phyloP scores from a whole-genome alignment of 176 grass and related monocot species.

The Rhynchospora tenuis region DNA sequence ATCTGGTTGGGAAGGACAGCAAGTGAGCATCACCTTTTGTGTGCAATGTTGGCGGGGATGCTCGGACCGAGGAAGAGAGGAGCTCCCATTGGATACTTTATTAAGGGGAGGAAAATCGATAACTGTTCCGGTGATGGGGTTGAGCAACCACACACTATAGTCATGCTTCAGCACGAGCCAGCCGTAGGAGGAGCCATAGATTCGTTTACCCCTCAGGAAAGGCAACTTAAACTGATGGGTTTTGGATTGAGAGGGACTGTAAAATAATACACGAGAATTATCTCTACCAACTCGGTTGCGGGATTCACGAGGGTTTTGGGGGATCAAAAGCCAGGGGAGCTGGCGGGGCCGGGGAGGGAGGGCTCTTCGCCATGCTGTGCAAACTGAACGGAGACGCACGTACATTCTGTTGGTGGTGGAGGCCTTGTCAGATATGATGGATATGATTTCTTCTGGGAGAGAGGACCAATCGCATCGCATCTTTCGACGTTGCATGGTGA shows the following conservation, averaged over 20 bases:
- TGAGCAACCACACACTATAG: not conserved
- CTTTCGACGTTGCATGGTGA: too few species aligned
- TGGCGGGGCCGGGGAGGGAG: not conserved
- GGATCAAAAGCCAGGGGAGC: not conserved
- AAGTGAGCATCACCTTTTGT: not conserved
- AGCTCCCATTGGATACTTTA: too few species aligned
- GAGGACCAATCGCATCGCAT: not conserved
- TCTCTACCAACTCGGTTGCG: not conserved
- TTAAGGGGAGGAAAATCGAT: not conserved
- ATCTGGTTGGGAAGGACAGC: not conserved
- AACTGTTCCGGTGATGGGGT: not conserved
- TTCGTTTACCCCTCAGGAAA: not conserved
- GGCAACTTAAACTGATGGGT: not conserved
- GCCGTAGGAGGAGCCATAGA: not conserved
- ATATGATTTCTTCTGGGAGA: not conserved
- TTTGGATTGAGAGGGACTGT: not conserved
- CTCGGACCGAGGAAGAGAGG: too few species aligned
- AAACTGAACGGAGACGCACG: not conserved
- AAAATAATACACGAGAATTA: not conserved
- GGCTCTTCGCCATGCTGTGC: not conserved
- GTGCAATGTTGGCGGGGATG: too few species aligned
- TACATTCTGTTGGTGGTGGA: not conserved
- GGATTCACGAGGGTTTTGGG: too few species aligned
- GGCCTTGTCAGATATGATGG: not conserved
- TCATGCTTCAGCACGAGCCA: not conserved